phyloP scores from a whole-genome alignment of 352 stramenopile genomes.

The Bremia lactucae region DNA sequence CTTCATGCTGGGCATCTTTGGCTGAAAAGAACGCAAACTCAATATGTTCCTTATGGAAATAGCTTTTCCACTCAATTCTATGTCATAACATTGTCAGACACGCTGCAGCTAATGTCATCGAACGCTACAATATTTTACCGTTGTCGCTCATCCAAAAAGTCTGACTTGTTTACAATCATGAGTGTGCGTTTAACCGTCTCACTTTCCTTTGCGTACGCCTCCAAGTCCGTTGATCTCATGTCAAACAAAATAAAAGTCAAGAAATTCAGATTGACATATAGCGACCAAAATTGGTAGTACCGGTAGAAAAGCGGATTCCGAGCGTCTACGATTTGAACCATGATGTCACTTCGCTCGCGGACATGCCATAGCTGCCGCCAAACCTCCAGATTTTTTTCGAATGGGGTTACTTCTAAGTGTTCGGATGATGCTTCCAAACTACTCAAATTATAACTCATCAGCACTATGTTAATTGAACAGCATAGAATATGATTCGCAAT shows the following conservation, averaged over 20 bases:
- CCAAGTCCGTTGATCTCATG: constrained; percentile 88
- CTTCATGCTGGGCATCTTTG: constrained; percentile 88
- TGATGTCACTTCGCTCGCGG: constrained; percentile 93
- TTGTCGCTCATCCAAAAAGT: constrained; percentile 92
- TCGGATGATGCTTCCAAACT: constrained; percentile 72
- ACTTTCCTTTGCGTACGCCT: constrained; percentile 91
- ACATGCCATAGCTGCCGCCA: constrained; percentile 99
- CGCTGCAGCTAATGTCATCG: too few species aligned
- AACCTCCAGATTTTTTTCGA: constrained; percentile 99
- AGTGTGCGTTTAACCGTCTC: constrained; percentile 84
- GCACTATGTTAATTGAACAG: not conserved
- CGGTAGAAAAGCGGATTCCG: constrained; percentile 98
- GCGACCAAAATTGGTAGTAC: constrained; percentile 8
- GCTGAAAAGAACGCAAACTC: constrained; percentile 97
- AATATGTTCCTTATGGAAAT: constrained; percentile 89
- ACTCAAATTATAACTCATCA: constrained; percentile 5
- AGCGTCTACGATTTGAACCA: constrained; percentile 98
- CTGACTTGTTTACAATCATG: constrained; percentile 98
- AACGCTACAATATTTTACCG: constrained; percentile 30
- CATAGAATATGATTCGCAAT: constrained; percentile 4
- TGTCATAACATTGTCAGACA: not conserved
- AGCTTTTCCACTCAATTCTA: constrained; percentile 87
- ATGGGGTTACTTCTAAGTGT: constrained; percentile 92
- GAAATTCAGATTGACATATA: not conserved
- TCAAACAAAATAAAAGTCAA: constrained; percentile 1